phyloP scores from a whole-genome alignment of 2,329 filamentous ascomycete genomes.

The Metarhizium rileyi region DNA sequence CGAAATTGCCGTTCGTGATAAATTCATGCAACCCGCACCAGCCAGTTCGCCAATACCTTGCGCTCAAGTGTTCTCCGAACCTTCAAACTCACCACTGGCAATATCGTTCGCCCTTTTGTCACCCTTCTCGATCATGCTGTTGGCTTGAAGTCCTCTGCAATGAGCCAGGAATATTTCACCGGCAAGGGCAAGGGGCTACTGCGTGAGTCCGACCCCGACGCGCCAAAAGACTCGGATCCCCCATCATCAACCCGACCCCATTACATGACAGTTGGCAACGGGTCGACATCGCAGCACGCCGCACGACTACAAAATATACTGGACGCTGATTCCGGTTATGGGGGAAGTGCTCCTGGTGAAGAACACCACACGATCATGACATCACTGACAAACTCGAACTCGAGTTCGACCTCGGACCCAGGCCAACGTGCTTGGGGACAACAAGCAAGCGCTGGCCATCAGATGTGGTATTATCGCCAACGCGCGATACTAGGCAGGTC shows the following conservation, averaged over 20 bases:
- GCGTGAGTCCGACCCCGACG: constrained; percentile 20
- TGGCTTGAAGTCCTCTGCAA: constrained; percentile 26
- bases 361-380: constrained; percentile 28
- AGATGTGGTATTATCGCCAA: constrained; percentile 92
- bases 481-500: constrained; percentile 76
- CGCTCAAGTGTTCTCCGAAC: neutral
- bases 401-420: constrained; percentile 32
- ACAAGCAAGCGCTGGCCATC: constrained; percentile 77
- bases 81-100: neutral
- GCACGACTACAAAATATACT: constrained; percentile 71
- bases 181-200: constrained; percentile 42
- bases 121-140: constrained; percentile 23
- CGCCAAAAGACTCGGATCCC: constrained; percentile 17
- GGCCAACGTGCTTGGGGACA: constrained; percentile 39
- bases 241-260: constrained; percentile 36
- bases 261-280: constrained; percentile 84
- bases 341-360: constrained; percentile 64
- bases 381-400: constrained; percentile 17
- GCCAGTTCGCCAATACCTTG: neutral
- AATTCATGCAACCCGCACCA: neutral
- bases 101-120: neutral
- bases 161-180: constrained; percentile 52
- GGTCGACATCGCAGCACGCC: constrained; percentile 72
- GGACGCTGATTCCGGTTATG: constrained; percentile 86
- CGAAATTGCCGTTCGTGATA: neutral